phyloP scores from a whole-genome alignment of 225 moss, liverwort and hornwort species.

The Sphagnum tenellum region DNA sequence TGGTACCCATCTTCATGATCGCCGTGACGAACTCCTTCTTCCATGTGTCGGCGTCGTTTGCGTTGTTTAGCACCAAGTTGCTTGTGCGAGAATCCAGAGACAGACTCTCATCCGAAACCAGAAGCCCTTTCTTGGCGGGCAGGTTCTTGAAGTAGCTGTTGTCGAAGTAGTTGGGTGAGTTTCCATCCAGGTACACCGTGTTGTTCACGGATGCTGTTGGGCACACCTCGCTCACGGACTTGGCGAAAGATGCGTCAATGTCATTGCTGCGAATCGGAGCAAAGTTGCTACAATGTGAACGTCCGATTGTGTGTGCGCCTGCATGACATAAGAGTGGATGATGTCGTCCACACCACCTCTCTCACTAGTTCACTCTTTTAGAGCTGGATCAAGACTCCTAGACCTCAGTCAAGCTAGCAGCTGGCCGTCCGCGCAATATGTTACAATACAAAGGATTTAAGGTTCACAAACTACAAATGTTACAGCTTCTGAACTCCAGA shows the following conservation, averaged over 20 bases:
- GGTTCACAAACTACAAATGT: background rate
- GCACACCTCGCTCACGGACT: slow-evolving; percentile 8
- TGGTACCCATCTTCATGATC: too few species aligned
- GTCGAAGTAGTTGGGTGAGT: slow-evolving; percentile 2
- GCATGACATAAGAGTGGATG: background rate
- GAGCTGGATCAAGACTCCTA: background rate
- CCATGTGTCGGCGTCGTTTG: too few species aligned
- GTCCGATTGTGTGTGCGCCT: slow-evolving; percentile 50
- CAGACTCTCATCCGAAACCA: background rate
- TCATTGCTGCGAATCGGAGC: slow-evolving; percentile 5
- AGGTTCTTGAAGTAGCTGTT: background rate
- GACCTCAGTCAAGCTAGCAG: background rate
- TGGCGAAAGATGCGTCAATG: slow-evolving; percentile 6
- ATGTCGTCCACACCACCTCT: too few species aligned
- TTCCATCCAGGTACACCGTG: slow-evolving; percentile 10
- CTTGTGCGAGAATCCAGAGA: too few species aligned
- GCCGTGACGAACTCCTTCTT: too few species aligned
- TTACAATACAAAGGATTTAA: too few species aligned
- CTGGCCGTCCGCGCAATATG: background rate
- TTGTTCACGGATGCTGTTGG: background rate
- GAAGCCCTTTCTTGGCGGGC: background rate
- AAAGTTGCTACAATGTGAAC: slow-evolving; percentile 33
- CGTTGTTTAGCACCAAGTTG: too few species aligned
- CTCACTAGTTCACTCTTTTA: too few species aligned
- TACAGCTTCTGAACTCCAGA: background rate